These are phyloP conservation scores for Venturia nashicola DNA, from an alignment of 2,329 filamentous ascomycete genomes.

Conservation along the genomic window DNA sequence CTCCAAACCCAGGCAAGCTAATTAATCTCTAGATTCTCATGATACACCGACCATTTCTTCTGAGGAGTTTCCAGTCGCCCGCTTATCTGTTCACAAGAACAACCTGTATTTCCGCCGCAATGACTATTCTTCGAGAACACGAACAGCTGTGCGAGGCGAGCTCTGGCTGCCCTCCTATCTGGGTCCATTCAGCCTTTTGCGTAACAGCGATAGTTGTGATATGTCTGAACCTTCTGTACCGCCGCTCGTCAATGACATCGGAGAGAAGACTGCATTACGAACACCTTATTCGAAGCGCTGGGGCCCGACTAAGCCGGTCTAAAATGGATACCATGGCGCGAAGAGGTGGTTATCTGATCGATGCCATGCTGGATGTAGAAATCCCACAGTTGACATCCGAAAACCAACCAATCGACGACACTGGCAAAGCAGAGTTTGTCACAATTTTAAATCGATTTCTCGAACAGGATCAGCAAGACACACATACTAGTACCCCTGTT, in stretches of 20 bases:
- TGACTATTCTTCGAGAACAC: conserved; percentile 6
- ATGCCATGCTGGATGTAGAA: not conserved
- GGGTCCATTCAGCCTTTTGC: conserved; percentile 3
- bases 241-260: not conserved
- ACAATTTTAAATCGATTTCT: not conserved
- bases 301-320: not conserved
- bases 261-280: not conserved
- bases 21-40: not conserved
- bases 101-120: not conserved
- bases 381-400: not conserved
- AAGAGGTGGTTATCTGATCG: not conserved
- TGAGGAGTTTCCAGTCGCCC: not conserved
- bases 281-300: not conserved
- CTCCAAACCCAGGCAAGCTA: not conserved
- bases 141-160: not conserved
- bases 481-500: not conserved
- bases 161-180: not conserved
- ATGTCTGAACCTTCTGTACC: not conserved
- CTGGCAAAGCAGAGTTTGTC: not conserved
- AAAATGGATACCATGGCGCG: not conserved
- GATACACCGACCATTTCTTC: conserved; percentile 1
- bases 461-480: conserved; percentile 1
- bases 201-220: conserved; percentile 5
- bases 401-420: not conserved
- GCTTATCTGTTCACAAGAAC: conserved; percentile 3